phyloP scores from a whole-genome alignment of 768 basidiomycete species.

The Flagelloscypha sp. region DNA sequence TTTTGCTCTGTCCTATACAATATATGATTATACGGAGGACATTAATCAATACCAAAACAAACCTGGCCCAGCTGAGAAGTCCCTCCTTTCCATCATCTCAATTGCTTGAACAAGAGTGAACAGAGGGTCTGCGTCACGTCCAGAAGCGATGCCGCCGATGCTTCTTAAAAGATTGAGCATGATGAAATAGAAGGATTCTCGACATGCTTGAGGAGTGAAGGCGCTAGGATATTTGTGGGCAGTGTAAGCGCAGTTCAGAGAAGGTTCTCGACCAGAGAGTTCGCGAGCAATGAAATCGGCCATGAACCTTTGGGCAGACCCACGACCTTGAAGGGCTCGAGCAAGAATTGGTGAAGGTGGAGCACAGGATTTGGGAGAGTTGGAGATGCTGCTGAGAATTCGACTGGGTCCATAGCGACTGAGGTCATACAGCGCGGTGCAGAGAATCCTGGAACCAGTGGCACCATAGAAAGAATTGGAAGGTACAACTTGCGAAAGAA shows the following conservation, averaged over 20 bases:
- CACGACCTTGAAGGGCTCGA: slow-evolving; percentile 53
- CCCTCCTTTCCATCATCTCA: slow-evolving; percentile 65
- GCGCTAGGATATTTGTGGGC: slow-evolving; percentile 24
- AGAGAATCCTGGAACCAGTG: too few relatives aligned
- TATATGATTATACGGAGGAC: too few relatives aligned
- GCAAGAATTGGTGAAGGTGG: too few relatives aligned
- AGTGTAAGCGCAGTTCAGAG: slow-evolving; percentile 39
- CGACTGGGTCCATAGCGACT: slow-evolving; percentile 66
- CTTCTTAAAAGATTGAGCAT: slow-evolving; percentile 64
- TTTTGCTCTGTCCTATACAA: too few relatives aligned
- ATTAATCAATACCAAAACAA: too few relatives aligned
- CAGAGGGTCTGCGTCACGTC: slow-evolving; percentile 67
- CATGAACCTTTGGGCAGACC: slow-evolving; percentile 53
- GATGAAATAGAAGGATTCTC: slow-evolving; percentile 69
- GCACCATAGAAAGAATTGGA: too few relatives aligned
- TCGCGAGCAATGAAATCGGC: slow-evolving; percentile 51
- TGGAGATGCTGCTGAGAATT: slow-evolving; percentile 46
- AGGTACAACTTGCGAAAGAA: too few relatives aligned
- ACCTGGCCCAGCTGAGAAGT: slow-evolving; percentile 56
- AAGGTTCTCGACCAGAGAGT: slow-evolving; percentile 40
- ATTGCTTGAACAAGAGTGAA: slow-evolving; percentile 59
- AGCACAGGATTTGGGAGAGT: slow-evolving; percentile 23
- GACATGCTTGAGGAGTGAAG: slow-evolving; percentile 31
- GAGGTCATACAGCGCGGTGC: slow-evolving; percentile 67
- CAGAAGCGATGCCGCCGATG: slow-evolving; percentile 62